phyloP scores from a whole-genome alignment of 2,329 filamentous ascomycete genomes.

The Alternaria consortialis region DNA sequence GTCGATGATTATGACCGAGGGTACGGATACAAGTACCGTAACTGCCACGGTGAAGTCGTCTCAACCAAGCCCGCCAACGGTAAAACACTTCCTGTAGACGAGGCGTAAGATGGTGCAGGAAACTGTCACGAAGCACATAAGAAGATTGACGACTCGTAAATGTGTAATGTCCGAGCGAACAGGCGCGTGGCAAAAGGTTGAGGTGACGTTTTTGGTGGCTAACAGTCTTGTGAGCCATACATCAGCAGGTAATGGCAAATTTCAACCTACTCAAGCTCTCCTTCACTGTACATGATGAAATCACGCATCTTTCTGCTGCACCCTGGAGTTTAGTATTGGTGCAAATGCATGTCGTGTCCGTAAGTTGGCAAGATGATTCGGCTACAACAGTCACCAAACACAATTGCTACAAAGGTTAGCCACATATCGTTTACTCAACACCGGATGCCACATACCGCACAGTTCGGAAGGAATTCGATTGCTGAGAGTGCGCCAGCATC shows the following conservation, averaged over 20 bases:
- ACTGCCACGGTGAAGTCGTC: conserved; percentile 25
- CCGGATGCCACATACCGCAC: conserved; percentile 10
- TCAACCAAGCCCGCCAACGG: conserved; percentile 4
- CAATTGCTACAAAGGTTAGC: conserved; percentile 13
- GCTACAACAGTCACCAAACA: conserved; percentile 22
- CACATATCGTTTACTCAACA: neutral
- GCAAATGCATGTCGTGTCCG: conserved; percentile 25
- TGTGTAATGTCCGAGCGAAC: conserved; percentile 42
- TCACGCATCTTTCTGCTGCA: conserved; percentile 18
- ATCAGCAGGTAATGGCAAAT: neutral
- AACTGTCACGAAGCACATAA: conserved; percentile 43
- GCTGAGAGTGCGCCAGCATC: neutral
- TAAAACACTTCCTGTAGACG: conserved; percentile 43
- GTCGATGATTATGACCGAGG: conserved; percentile 18
- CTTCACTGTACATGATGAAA: neutral
- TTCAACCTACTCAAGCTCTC: neutral
- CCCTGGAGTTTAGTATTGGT: conserved; percentile 11
- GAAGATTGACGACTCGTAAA: conserved; percentile 41
- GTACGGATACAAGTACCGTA: conserved; percentile 45
- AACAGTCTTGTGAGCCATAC: neutral
- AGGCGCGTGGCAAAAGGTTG: conserved; percentile 46
- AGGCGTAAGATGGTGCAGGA: conserved; percentile 45
- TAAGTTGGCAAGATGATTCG: conserved; percentile 19
- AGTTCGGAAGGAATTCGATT: conserved; percentile 6
- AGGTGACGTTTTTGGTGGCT: conserved; percentile 53